These are phyloP conservation scores for Sarocladiaceae sp. DNA, from an alignment of 2,329 filamentous ascomycete genomes.

Conservation along the genomic window DNA sequence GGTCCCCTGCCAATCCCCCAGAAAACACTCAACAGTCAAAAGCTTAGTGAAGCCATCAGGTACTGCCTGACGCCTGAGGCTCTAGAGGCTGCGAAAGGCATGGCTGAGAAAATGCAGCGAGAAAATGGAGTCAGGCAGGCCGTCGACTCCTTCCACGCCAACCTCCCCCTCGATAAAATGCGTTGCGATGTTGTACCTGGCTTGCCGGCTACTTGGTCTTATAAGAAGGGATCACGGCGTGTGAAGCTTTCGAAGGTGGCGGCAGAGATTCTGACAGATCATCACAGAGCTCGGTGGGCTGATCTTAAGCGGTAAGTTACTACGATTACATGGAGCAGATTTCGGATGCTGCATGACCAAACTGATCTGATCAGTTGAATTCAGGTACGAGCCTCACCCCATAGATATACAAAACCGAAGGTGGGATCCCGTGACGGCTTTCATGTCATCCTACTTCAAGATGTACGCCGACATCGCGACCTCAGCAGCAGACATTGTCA, in stretches of 20 bases:
- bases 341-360: too few species aligned
- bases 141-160: neutral
- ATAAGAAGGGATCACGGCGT: neutral
- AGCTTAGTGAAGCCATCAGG: conserved; percentile 29
- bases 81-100: neutral
- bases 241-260: neutral
- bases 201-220: neutral
- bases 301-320: neutral
- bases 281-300: neutral
- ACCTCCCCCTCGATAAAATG: neutral
- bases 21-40: conserved; percentile 27
- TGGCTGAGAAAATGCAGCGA: neutral
- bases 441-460: neutral
- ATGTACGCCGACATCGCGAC: neutral
- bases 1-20: conserved; percentile 32
- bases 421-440: neutral
- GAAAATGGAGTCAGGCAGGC: neutral
- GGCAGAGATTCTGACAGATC: neutral
- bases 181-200: neutral
- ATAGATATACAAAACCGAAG: too few species aligned
- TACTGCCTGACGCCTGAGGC: conserved; percentile 17
- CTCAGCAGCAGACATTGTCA: conserved; percentile 3
- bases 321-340: neutral
- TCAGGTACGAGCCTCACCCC: too few species aligned
- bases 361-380: too few species aligned